Conservation (phyloP, 306 rosid genomes). For the Calophaca sinica region DNA sequence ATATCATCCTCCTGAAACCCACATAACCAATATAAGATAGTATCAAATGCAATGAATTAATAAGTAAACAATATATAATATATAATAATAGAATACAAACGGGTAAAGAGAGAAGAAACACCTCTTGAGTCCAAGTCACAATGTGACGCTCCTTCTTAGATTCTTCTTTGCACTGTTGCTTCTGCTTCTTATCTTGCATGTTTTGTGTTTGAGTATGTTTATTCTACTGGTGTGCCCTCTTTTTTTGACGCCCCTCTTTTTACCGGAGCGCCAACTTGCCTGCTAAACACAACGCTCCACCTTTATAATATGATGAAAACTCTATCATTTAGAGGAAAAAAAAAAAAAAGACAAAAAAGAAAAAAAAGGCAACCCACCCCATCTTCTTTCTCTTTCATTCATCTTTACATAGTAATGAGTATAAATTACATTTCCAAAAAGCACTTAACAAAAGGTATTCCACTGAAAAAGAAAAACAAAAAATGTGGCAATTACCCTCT, state of each 20-base stretch:
- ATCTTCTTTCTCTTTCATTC: constrained; percentile 52
- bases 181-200: constrained; percentile 63
- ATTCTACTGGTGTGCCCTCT: constrained; percentile 47
- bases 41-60: constrained; percentile 1
- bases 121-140: constrained; percentile 96
- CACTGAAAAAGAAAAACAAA: background rate
- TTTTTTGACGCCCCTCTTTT: constrained; percentile 68
- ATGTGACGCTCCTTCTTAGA: constrained; percentile 93
- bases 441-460: constrained; percentile 48
- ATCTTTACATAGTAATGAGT: constrained; percentile 50
- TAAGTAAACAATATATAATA: background rate
- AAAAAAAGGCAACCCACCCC: background rate
- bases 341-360: background rate
- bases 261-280: constrained; percentile 73
- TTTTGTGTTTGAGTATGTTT: constrained; percentile 33
- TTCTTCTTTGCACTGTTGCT: constrained; percentile 58
- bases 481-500: constrained; percentile 21
- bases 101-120: constrained; percentile 33
- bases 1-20: constrained; percentile 88
- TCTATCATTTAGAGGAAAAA: background rate
- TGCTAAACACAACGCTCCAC: constrained; percentile 65
- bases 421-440: constrained; percentile 58
- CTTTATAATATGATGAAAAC: constrained; percentile 44
- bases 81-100: background rate
- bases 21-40: constrained; percentile 49